Evolutionary conservation across 495 filamentous ascomycete species (phyloP).

Genomic region (Darksidea phi): DNA sequence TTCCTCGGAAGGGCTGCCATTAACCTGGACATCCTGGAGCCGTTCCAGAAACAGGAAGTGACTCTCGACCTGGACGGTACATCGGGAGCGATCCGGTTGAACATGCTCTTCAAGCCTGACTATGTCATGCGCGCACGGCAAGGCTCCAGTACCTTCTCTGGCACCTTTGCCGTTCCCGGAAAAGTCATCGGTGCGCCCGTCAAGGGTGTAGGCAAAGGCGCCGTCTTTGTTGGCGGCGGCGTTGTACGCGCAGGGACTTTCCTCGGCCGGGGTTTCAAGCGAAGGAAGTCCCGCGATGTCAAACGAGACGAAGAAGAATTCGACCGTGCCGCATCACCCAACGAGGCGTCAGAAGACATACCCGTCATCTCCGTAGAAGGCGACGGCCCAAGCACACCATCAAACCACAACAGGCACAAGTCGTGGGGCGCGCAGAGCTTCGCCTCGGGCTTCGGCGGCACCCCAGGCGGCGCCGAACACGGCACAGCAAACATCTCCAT

Average conservation of each 20-base stretch:
- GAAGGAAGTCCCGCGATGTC: slow-evolving; percentile 62
- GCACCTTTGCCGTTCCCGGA: slow-evolving; percentile 86
- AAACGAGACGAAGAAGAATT: slow-evolving; percentile 22
- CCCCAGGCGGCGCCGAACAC: slow-evolving; percentile 50
- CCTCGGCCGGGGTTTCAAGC: slow-evolving; percentile 73
- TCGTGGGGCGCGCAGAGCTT: slow-evolving; percentile 62
- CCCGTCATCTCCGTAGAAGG: slow-evolving; percentile 43
- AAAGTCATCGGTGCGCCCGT: slow-evolving; percentile 91
- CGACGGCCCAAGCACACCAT: slow-evolving; percentile 24
- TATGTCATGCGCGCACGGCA: slow-evolving; percentile 86
- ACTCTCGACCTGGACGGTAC: slow-evolving; percentile 82
- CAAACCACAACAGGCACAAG: slow-evolving; percentile 60
- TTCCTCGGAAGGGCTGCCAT: slow-evolving; percentile 76
- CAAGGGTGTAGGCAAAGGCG: slow-evolving; percentile 80
- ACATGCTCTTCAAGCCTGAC: slow-evolving; percentile 88
- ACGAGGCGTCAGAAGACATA: slow-evolving; percentile 26
- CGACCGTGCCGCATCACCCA: slow-evolving; percentile 17
- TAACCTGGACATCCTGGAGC: slow-evolving; percentile 77
- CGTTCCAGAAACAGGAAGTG: slow-evolving; percentile 72
- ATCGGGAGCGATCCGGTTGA: slow-evolving; percentile 76
- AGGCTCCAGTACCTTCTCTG: slow-evolving; percentile 89
- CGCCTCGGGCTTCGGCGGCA: slow-evolving; percentile 53
- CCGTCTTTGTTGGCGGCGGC: slow-evolving; percentile 59
- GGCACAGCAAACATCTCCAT: slow-evolving; percentile 82
- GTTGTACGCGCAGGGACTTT: slow-evolving; percentile 87